Evolutionary conservation across 257 asterid genomes (phyloP).

Genomic region (Sherardia arvensis): DNA sequence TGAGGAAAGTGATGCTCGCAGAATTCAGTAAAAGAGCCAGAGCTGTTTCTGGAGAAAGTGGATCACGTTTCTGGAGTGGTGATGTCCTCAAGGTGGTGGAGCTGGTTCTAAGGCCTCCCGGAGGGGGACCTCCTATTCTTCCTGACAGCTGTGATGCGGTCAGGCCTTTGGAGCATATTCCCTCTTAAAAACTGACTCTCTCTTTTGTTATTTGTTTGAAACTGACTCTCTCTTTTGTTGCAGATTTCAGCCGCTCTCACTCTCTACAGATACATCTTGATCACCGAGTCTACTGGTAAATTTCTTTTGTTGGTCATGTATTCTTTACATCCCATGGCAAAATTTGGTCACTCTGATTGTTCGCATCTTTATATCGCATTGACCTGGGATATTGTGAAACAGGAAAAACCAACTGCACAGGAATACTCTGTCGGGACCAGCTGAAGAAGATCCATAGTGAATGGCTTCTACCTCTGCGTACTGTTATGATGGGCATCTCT

Average conservation of each 20-base stretch:
- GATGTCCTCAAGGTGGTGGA: constrained; percentile 62
- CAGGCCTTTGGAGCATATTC: background rate
- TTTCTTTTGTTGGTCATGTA: background rate
- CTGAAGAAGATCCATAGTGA: constrained; percentile 44
- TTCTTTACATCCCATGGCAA: too few relatives aligned
- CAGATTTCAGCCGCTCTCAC: constrained; percentile 90
- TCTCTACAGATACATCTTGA: constrained; percentile 64
- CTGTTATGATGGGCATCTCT: constrained; percentile 33
- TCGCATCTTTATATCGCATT: background rate
- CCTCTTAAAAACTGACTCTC: too few relatives aligned
- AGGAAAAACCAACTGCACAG: constrained; percentile 62
- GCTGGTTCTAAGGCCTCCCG: constrained; percentile 66
- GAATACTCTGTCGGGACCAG: constrained; percentile 42
- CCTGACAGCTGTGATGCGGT: constrained; percentile 90
- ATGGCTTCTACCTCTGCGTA: constrained; percentile 86
- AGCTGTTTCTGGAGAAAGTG: constrained; percentile 12
- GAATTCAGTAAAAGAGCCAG: constrained; percentile 29
- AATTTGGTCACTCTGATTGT: background rate
- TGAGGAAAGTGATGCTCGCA: constrained; percentile 56
- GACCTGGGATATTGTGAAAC: constrained; percentile 19
- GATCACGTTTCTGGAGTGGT: constrained; percentile 50
- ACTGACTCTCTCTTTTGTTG: constrained; percentile 9
- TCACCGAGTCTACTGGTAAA: constrained; percentile 68
- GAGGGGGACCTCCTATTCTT: constrained; percentile 85
- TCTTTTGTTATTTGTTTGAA: background rate